Base-by-base conservation (phyloP, 345 rosid genomes). In the Eucalyptus fibrosa region DNA sequence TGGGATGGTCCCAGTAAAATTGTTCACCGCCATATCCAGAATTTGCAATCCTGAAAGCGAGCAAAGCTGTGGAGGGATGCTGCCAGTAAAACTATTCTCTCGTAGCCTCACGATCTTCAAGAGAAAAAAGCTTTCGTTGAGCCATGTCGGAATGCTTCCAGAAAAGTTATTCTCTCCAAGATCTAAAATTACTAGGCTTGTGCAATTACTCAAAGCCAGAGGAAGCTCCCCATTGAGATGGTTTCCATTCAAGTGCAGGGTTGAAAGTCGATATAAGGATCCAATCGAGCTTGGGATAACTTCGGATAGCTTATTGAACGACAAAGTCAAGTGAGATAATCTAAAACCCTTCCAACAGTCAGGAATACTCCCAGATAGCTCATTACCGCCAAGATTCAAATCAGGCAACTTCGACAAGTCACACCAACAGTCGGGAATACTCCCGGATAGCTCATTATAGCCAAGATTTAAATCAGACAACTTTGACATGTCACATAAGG, bases 61-160 rank as follows among this genome's bases (percentile, higher is more conserved):
- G 80, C 94, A 92, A 7, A 88, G 86, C 16, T 91, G 18, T 14
- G 45, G 37, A n/a, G 91, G 89, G 88, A 92, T 91, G 37, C 3
- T 34, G 24, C 91, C 94, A 11, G 24, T 37, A 32, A 92, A 87
- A n/a, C 49, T 34, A 83, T 91, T 90, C 21, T 80, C 77, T 50
- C 89, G 32, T 8, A 90, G 56, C 28, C 67, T 50, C 14, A 92
- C 37, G 19, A 88, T 40, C n/a, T 42, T 30, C 47, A 91, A 65
- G 19, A 18, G 18, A 40, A 60, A 17, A 44, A 86, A 44, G 24
- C 87, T 77, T 56, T 86, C 85, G 37, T 89, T 90, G 10, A 88
- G 50, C 89, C 89, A 89, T 26, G 59, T 59, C 12, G 88, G 91
- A 23, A 91, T 23, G 23, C 44, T n/a, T 86, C 93, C 91, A 6